These are phyloP conservation scores for Podospora didyma DNA, from an alignment of 495 filamentous ascomycete genomes.

Conservation along the genomic window DNA sequence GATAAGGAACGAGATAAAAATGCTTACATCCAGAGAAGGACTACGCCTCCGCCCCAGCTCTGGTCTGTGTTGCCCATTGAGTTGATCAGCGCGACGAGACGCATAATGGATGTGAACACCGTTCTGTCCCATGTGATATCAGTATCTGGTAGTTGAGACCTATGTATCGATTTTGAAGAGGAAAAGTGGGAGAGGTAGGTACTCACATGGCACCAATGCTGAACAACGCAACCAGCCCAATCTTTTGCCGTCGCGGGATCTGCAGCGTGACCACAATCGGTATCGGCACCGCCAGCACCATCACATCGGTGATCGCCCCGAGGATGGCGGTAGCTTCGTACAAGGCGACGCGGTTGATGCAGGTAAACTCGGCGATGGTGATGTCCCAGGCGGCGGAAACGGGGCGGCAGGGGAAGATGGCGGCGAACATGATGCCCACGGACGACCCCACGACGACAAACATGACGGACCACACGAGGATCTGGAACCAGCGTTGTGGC, in stretches of 20 bases:
- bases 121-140: slow-evolving; percentile 6
- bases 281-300: slow-evolving; percentile 31
- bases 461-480: slow-evolving; percentile 2
- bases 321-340: slow-evolving; percentile 35
- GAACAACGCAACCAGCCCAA: slow-evolving; percentile 8
- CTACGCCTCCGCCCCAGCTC: slow-evolving; percentile 7
- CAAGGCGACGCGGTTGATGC: slow-evolving; percentile 26
- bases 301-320: slow-evolving; percentile 34
- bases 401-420: slow-evolving; percentile 38
- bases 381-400: slow-evolving; percentile 30
- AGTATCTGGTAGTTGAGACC: too few species aligned
- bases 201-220: slow-evolving; percentile 5
- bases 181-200: too few species aligned
- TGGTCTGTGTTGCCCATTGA: slow-evolving; percentile 9
- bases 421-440: slow-evolving; percentile 16
- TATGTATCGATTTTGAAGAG: background rate
- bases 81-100: slow-evolving; percentile 3
- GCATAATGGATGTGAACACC: slow-evolving; percentile 12
- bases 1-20: background rate
- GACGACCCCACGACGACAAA: slow-evolving; percentile 12
- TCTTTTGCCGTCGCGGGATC: slow-evolving; percentile 8
- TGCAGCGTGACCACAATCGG: slow-evolving; percentile 19
- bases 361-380: slow-evolving; percentile 19
- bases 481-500: slow-evolving; percentile 4
- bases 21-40: slow-evolving; percentile 16